These are phyloP conservation scores for Fusarium tricinctum DNA, from an alignment of 2,329 filamentous ascomycete species.

Conservation along the genomic window DNA sequence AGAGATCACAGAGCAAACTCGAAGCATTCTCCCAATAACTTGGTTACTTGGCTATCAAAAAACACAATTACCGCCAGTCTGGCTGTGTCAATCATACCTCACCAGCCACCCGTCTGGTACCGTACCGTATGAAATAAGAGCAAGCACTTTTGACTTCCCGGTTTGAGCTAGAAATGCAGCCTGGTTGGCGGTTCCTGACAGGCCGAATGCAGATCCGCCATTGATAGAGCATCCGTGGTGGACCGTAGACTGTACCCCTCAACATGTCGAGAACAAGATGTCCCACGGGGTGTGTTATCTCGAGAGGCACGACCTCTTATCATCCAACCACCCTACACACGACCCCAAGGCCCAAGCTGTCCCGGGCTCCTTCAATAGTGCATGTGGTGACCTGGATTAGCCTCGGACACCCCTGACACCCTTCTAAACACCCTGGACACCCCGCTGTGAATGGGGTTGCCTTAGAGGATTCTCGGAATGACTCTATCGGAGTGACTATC, in stretches of 20 bases:
- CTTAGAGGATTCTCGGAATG: slow-evolving; percentile 34
- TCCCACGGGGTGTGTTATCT: background rate
- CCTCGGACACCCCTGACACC: slow-evolving; percentile 17
- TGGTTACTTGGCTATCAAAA: background rate
- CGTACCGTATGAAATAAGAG: too few relatives aligned
- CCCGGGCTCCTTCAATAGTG: slow-evolving; percentile 10
- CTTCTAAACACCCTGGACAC: background rate
- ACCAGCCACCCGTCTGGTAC: background rate
- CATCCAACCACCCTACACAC: slow-evolving; percentile 2
- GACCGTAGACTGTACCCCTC: too few relatives aligned
- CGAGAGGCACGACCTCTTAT: slow-evolving; percentile 19
- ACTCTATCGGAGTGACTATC: slow-evolving; percentile 35
- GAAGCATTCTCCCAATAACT: background rate
- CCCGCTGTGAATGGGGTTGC: slow-evolving; percentile 31
- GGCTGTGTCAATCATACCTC: background rate
- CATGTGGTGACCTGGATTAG: slow-evolving; percentile 33
- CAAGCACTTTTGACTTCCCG: too few relatives aligned
- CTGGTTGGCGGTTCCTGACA: slow-evolving; percentile 41
- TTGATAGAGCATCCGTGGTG: slow-evolving; percentile 15
- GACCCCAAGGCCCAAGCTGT: background rate
- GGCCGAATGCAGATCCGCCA: slow-evolving; percentile 41
- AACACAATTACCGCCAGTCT: background rate
- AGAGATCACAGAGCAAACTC: background rate
- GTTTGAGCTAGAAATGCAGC: slow-evolving; percentile 27
- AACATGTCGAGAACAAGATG: background rate